Evolutionary conservation across 2,329 filamentous ascomycete genomes (phyloP), one percentile per base, ranked within the genome.

Genomic region (Colletotrichum horii): DNA sequence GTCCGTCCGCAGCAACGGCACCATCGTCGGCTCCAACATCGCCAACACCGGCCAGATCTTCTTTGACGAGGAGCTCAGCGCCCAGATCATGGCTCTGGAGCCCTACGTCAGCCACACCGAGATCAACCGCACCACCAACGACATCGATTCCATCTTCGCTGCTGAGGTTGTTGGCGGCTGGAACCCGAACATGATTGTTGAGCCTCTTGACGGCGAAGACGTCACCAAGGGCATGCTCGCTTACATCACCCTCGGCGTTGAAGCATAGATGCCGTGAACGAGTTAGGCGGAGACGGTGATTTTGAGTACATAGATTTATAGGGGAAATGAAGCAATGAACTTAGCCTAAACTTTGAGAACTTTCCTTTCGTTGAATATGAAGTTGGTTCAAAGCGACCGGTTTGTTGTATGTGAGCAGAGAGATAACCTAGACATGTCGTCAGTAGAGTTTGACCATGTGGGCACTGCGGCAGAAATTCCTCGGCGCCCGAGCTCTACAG

Each of bases 101-200:
- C 90, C 91, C 1, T 90, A 91, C 81, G 81, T 78, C 48, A 80
- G 80, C 71, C 90, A 90, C 81, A 86, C 71, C 32, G 71, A 64
- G 32, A 74, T 74, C 43, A 74, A 74, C 58, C 71, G 71, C 56
- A 74, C 71, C 43, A 74, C 56, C 58, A 74, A 74, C 66, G 71
- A 28, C 32, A 24, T 74, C 43, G 71, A 74, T 19, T 65, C 30
- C 71, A 74, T 74, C 71, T 70, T 55, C 66, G 38, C 71, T 6
- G 30, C 36, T 8, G 71, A 70, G 71, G n/a, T 16, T 0, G 32
- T 38, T n/a, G 71, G 71, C 15, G 52, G 34, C 71, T 74, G 71
- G 71, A 74, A 74, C 66, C 71, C 71, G 16, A 62, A 64, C 58
- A 74, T 74, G 71, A 58, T 70, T 11, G 71, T 74, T 9, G 71